A percentile compares a stretch with the other conserved stretches of the same genome.
Conservation (phyloP, 495 filamentous ascomycete species). For the Parathielavia appendiculata region DNA sequence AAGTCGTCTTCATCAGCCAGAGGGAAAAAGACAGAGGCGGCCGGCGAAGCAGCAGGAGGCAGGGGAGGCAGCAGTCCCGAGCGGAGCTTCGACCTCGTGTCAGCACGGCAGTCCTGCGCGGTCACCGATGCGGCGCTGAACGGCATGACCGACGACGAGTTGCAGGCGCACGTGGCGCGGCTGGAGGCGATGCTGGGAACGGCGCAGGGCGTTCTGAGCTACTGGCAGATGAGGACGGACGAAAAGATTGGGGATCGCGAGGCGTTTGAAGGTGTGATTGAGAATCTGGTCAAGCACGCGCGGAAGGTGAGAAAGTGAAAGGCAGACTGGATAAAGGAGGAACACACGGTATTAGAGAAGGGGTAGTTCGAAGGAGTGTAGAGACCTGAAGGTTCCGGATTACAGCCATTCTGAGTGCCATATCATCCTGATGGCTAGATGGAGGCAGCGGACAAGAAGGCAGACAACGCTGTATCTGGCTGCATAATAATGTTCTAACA, state of each 20-base stretch:
- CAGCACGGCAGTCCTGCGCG: constrained; percentile 69
- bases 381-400: too few relatives aligned
- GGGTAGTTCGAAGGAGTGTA: neutral
- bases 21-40: neutral
- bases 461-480: neutral
- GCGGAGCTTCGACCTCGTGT: constrained; percentile 73
- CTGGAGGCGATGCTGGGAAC: constrained; percentile 61
- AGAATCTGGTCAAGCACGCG: constrained; percentile 94
- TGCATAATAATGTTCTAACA: constrained; percentile 1
- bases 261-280: constrained; percentile 96
- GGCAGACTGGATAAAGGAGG: neutral
- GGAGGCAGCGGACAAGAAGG: neutral
- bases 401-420: too few relatives aligned
- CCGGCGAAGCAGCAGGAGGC: neutral
- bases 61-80: constrained; percentile 54
- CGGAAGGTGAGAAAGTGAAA: constrained; percentile 75
- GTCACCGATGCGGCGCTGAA: constrained; percentile 77
- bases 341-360: neutral
- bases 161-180: constrained; percentile 65
- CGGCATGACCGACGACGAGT: constrained; percentile 70
- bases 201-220: constrained; percentile 74
- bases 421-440: neutral
- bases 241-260: constrained; percentile 85
- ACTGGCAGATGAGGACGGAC: constrained; percentile 82
- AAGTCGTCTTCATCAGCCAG: too few relatives aligned